Percentiles rank a stretch among this genome's conserved stretches.
Conservation (phyloP, 2,329 filamentous ascomycete genomes). For the Penicillium sp. region DNA sequence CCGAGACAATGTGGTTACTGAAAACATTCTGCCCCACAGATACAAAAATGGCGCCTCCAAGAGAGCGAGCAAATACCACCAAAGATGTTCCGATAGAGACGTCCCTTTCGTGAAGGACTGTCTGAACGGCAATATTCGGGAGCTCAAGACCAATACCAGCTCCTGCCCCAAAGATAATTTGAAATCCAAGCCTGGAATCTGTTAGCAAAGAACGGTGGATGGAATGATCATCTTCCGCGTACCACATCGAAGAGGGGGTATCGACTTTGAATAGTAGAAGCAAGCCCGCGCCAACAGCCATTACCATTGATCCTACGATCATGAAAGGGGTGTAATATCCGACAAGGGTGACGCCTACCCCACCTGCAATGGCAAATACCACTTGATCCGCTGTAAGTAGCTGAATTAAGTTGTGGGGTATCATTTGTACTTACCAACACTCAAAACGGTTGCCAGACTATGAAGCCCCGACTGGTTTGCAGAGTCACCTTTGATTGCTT, state of each 20-base stretch:
- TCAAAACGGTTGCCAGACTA: neutral
- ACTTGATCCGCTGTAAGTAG: neutral
- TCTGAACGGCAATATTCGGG: neutral
- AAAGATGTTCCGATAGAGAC: slow-evolving; percentile 35
- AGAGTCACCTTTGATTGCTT: neutral
- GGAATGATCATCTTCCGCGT: neutral
- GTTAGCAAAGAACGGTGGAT: neutral
- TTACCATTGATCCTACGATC: neutral
- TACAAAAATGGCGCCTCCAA: slow-evolving; percentile 21
- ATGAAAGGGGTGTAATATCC: neutral
- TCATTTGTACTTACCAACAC: neutral
- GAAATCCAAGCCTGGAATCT: neutral
- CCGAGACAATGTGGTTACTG: neutral
- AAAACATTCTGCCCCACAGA: neutral
- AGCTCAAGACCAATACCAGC: neutral
- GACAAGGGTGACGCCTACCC: neutral
- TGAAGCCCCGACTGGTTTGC: neutral
- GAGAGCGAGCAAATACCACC: slow-evolving; percentile 36
- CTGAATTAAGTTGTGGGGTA: neutral
- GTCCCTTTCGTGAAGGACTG: neutral
- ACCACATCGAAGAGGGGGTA: neutral
- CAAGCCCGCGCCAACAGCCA: neutral
- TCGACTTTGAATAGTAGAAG: neutral
- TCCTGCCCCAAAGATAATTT: neutral
- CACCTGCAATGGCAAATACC: slow-evolving; percentile 7